Evolutionary conservation across 2,329 filamentous ascomycete species (phyloP), one percentile per base, ranked within the genome.

Genomic region (Arachnomyces sp.): DNA sequence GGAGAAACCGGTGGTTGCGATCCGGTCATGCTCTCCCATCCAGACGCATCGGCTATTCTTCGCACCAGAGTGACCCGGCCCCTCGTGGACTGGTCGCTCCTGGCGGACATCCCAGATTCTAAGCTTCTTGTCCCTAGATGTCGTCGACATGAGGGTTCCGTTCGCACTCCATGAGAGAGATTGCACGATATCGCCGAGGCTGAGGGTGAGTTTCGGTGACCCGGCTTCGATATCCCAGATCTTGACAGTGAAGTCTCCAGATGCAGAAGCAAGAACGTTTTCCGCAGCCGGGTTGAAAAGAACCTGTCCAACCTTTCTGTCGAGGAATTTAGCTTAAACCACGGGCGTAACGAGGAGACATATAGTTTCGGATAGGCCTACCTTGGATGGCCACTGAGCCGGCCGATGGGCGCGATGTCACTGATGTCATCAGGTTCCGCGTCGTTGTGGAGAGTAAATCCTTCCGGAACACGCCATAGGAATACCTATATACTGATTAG

Each of bases 21-120:
- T 82, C 50, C 90, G 82, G 68, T 96, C 93, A 59, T 93, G 87
- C 67, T 96, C 92, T 59, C 90, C 92, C 75, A 98, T 77, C 92
- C 92, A 98, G 11, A 95, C 89, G 21, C 84, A 84, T 60, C 92
- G 84, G 67, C 90, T 95, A 73, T 94, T 96, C 77, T 98, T 98
- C 52, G 92, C 92, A 42, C 92, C 92, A 21, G 81, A 76, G 63
- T 98, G 92, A 46, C 92, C 92, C 4, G 80, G 69, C 11, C 82
- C 80, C 61, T 95, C 89, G 57, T 94, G 84, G 4, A 83, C 84
- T 11, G 89, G 78, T 65, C 78, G 84, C 68, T 96, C 84, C 71
- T 95, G 89, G 59, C 92, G 83, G 44, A 90, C 87, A 73, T 98
- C 92, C 92, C 92, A 98, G 48, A 96, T 82, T 45, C 92, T 83